phyloP scores from a whole-genome alignment of 2,329 filamentous ascomycete genomes.

The Didymella arachidicola region DNA sequence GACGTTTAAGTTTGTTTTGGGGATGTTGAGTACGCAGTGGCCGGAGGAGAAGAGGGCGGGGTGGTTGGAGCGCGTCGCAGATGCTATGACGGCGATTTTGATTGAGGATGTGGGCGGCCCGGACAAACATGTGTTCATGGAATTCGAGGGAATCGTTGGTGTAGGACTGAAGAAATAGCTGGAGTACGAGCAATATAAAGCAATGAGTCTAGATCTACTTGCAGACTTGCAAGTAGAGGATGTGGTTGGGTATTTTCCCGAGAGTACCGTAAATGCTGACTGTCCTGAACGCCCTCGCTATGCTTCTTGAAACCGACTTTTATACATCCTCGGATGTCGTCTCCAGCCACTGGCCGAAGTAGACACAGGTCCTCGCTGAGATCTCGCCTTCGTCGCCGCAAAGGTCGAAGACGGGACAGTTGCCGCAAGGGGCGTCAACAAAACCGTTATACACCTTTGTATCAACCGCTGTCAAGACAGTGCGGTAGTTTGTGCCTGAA shows the following conservation, averaged over 20 bases:
- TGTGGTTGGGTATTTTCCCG: constrained; percentile 22
- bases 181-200: not conserved
- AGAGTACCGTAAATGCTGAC: constrained; percentile 22
- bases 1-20: constrained; percentile 31
- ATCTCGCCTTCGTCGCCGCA: constrained; percentile 92
- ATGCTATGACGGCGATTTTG: constrained; percentile 20
- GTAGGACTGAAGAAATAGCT: constrained; percentile 25
- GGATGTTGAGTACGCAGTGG: constrained; percentile 27
- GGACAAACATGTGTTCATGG: constrained; percentile 21
- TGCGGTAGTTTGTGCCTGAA: constrained; percentile 60
- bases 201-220: not conserved
- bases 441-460: constrained; percentile 73
- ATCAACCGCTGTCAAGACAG: constrained; percentile 50
- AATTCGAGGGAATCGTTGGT: constrained; percentile 26
- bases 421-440: constrained; percentile 88
- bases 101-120: constrained; percentile 23
- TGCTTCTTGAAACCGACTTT: constrained; percentile 23
- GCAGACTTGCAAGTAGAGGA: not conserved
- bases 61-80: constrained; percentile 17
- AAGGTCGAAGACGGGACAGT: constrained; percentile 90
- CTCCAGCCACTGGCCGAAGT: constrained; percentile 83
- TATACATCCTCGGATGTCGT: constrained; percentile 41
- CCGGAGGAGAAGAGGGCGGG: constrained; percentile 26
- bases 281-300: constrained; percentile 38
- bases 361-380: constrained; percentile 87